phyloP scores from a whole-genome alignment of 352 stramenopile species.

The Globisporangium spiculum region DNA sequence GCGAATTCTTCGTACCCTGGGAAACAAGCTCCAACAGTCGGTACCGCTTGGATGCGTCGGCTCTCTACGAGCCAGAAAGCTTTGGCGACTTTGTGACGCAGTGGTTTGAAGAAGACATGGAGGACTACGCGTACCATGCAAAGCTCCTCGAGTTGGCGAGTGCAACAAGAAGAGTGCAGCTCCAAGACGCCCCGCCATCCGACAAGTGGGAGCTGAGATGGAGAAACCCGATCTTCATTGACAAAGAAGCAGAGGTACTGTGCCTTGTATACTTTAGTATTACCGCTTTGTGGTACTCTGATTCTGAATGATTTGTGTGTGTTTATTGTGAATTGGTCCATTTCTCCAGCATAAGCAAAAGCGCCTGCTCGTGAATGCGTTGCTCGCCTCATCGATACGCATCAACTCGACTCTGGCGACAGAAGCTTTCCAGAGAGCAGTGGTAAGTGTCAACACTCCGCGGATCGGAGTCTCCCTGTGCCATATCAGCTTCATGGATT shows the following conservation, averaged over 20 bases:
- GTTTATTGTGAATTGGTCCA: background rate
- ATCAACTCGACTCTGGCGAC: conserved; percentile 42
- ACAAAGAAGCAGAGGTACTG: conserved; percentile 47
- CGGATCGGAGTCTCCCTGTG: conserved; percentile 37
- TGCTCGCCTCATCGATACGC: conserved; percentile 69
- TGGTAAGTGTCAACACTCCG: conserved; percentile 32
- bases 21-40: conserved; percentile 23
- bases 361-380: conserved; percentile 58
- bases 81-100: conserved; percentile 72
- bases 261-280: background rate
- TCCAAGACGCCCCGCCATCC: conserved; percentile 34
- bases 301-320: conserved; percentile 7
- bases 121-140: conserved; percentile 39
- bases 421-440: conserved; percentile 39
- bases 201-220: conserved; percentile 82
- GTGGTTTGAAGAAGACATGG: conserved; percentile 67
- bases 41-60: conserved; percentile 15
- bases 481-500: conserved; percentile 37
- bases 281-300: background rate
- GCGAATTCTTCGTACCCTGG: conserved; percentile 78
- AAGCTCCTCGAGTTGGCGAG: conserved; percentile 43
- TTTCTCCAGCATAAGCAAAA: conserved; percentile 56
- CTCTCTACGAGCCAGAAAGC: conserved; percentile 42
- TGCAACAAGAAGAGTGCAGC: conserved; percentile 27
- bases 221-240: conserved; percentile 56